These are phyloP conservation scores for Penicillium tannophilum DNA, from an alignment of 495 filamentous ascomycete genomes.

Conservation along the genomic window DNA sequence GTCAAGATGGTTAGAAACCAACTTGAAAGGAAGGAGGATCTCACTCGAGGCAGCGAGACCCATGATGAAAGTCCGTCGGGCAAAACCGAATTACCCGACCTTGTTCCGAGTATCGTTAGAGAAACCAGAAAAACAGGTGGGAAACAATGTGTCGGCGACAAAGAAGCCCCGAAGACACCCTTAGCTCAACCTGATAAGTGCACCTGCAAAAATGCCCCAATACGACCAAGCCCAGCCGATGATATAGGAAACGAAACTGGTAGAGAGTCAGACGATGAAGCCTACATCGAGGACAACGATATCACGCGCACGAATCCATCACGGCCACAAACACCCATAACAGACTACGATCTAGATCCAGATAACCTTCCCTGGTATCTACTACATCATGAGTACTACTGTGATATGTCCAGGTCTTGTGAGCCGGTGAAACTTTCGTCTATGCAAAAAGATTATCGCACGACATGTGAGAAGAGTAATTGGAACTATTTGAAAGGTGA, in stretches of 20 bases:
- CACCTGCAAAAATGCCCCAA: too few relatives aligned
- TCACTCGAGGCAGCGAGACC: neutral
- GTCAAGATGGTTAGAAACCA: neutral
- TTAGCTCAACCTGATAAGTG: too few relatives aligned
- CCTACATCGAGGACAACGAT: neutral
- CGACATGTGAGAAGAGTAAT: neutral
- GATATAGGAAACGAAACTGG: too few relatives aligned
- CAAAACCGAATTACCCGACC: too few relatives aligned
- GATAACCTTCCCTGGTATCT: constrained; percentile 1
- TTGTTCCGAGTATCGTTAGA: too few relatives aligned
- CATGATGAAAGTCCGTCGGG: neutral
- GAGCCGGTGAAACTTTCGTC: constrained; percentile 14
- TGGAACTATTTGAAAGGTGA: neutral
- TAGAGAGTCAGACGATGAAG: neutral
- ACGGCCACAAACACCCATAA: neutral
- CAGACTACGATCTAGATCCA: neutral
- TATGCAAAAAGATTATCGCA: neutral
- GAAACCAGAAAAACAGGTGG: too few relatives aligned
- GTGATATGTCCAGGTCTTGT: constrained; percentile 18
- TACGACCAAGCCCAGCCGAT: too few relatives aligned
- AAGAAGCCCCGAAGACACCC: too few relatives aligned
- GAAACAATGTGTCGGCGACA: too few relatives aligned
- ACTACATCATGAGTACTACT: constrained; percentile 7
- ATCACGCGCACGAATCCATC: neutral
- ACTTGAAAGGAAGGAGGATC: neutral